phyloP scores from a whole-genome alignment of 495 filamentous ascomycete genomes.

The Neohortaea acidophila region DNA sequence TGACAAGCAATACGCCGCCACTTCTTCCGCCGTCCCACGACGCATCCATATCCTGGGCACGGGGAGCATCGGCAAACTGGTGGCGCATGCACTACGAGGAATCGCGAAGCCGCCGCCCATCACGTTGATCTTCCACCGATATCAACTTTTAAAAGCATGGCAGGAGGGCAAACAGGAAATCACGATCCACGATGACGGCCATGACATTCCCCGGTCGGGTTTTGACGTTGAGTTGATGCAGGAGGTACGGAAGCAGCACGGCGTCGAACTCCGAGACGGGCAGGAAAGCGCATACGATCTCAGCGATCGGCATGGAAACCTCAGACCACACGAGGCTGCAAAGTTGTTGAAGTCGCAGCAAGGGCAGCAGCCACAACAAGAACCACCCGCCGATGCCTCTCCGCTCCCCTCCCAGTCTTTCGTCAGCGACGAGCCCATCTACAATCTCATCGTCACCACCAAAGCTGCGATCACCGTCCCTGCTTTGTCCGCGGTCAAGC shows the following conservation, averaged over 20 bases:
- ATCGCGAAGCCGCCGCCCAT: conserved; percentile 43
- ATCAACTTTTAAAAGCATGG: conserved; percentile 26
- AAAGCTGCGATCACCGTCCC: conserved; percentile 41
- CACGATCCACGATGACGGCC: conserved; percentile 25
- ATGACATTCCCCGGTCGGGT: conserved; percentile 26
- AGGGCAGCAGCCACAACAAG: background rate
- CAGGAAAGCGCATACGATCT: conserved; percentile 7
- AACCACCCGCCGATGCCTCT: background rate
- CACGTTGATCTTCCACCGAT: conserved; percentile 39
- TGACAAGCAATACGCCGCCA: conserved; percentile 9
- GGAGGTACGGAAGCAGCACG: conserved; percentile 8
- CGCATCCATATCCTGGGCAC: conserved; percentile 46
- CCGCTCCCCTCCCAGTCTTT: background rate
- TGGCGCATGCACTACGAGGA: conserved; percentile 43
- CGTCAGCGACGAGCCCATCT: conserved; percentile 37
- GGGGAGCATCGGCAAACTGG: conserved; percentile 43
- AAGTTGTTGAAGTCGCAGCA: conserved; percentile 1
- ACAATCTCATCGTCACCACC: conserved; percentile 61
- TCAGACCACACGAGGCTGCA: conserved; percentile 12
- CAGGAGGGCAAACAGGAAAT: conserved; percentile 22
- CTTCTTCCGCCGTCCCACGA: conserved; percentile 4
- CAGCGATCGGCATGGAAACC: background rate
- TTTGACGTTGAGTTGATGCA: conserved; percentile 37
- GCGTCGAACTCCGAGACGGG: conserved; percentile 5
- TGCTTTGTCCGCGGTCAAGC: conserved; percentile 41